phyloP scores from a whole-genome alignment of 768 basidiomycete species.

The Mycena galopus region DNA sequence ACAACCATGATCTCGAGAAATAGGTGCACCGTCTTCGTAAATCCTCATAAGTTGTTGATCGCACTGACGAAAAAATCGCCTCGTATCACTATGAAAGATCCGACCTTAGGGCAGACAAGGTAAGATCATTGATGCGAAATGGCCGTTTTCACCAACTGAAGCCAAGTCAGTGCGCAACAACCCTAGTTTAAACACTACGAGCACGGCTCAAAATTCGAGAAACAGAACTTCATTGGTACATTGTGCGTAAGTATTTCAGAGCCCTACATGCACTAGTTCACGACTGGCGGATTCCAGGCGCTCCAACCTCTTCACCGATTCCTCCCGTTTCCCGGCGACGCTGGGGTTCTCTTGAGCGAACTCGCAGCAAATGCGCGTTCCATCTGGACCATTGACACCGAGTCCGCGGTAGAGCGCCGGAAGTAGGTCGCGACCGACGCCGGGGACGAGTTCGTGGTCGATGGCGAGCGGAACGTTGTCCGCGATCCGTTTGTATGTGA shows the following conservation, averaged over 20 bases:
- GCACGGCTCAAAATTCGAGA: too few relatives aligned
- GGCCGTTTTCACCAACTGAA: too few relatives aligned
- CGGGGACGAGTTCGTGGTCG: slow-evolving; percentile 69
- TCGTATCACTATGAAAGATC: too few relatives aligned
- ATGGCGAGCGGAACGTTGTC: slow-evolving; percentile 71
- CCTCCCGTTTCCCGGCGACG: slow-evolving; percentile 59
- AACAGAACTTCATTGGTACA: too few relatives aligned
- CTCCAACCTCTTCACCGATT: slow-evolving; percentile 63
- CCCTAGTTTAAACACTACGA: too few relatives aligned
- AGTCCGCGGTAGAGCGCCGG: slow-evolving; percentile 62
- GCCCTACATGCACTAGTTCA: slow-evolving; percentile 49
- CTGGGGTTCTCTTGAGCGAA: slow-evolving; percentile 54
- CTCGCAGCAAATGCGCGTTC: slow-evolving; percentile 61
- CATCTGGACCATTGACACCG: slow-evolving; percentile 63
- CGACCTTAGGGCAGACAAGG: too few relatives aligned
- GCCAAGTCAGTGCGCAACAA: too few relatives aligned
- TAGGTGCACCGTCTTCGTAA: too few relatives aligned
- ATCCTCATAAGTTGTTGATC: too few relatives aligned
- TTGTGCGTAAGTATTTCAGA: slow-evolving; percentile 7
- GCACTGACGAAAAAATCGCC: too few relatives aligned
- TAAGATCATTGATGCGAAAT: too few relatives aligned
- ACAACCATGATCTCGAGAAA: too few relatives aligned
- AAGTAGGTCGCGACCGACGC: slow-evolving; percentile 61
- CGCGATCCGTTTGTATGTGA: slow-evolving; percentile 52
- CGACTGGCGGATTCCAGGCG: slow-evolving; percentile 60